Evolutionary conservation across 306 rosid species (phyloP), one percentile per base, ranked within the genome.

Genomic region (Abrus pulchellus): DNA sequence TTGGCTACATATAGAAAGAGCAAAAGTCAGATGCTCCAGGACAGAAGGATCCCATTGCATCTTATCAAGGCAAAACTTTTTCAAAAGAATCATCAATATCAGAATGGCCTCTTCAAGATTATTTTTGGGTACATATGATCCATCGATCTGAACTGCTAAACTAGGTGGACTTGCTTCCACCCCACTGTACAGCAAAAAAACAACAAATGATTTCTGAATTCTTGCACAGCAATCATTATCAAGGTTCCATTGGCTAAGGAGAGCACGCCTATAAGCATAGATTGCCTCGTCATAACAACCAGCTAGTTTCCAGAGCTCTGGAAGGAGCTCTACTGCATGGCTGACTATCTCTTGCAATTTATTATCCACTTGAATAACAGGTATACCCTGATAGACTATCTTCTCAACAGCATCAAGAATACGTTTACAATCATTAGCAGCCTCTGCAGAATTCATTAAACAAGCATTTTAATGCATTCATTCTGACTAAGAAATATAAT

Each of bases 241-340:
- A 62, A 96, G 94, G 91, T 96, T 96, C 99, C 99, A 96, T 71
- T 87, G 93, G 85, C 94, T 85, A 55, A 93, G 89, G 61, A 96
- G 94, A 43, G 98, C 97, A 52, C 93, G 91, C 62, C 99, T 86
- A 84, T 93, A 96, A 63, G 97, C 92, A 60, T 85, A 65, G 44
- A 93, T 84, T 67, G 97, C 89, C 84, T 96, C 99, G 28, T 83
- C 88, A 78, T 74, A 82, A 83, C 81, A 65, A 69, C 94, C 90
- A 9, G 90, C 91, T 80, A 86, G 91, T 82, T 91, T 92, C 92
- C 91, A 93, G 49, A 95, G 97, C 80, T 90, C 98, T 11, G 99
- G 99, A 88, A 93, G 97, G 78, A 95, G 93, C 92, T 93, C 99
- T 52, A 93, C 99, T 76, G 97, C 93, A 71, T 89, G 90, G 82